A percentile compares a stretch with the other conserved stretches of the same genome.
Conservation (phyloP, 2,329 filamentous ascomycete species). For the Penicillium sp. region DNA sequence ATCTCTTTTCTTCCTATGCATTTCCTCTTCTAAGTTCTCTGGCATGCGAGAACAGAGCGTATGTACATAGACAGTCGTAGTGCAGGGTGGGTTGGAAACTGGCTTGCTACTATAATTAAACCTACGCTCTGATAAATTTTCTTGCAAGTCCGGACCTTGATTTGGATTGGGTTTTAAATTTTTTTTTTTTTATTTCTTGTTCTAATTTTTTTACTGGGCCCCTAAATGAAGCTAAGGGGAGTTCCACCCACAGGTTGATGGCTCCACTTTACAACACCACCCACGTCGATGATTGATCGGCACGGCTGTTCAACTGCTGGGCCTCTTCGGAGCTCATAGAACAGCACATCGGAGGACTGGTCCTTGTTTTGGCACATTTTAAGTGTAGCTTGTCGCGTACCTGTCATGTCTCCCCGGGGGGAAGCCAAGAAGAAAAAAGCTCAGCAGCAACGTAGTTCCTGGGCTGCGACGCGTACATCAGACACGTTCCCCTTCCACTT, state of each 20-base stretch:
- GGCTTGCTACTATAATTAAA: constrained; percentile 22
- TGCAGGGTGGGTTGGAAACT: constrained; percentile 2
- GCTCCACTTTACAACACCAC: constrained; percentile 12
- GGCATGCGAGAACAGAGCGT: not conserved
- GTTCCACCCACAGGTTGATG: constrained; percentile 1
- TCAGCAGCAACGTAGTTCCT: constrained; percentile 1
- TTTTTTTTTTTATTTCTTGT: constrained; percentile 11
- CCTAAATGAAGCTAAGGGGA: constrained; percentile 12
- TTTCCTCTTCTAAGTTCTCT: not conserved
- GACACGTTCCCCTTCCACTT: constrained; percentile 18
- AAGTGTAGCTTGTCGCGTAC: constrained; percentile 4
- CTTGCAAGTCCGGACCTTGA: not conserved
- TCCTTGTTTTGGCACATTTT: not conserved
- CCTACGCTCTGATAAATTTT: constrained; percentile 7
- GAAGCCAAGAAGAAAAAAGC: not conserved
- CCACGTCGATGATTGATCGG: constrained; percentile 17
- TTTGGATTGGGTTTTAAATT: constrained; percentile 15
- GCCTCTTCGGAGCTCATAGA: not conserved
- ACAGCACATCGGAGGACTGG: not conserved
- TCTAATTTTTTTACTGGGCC: constrained; percentile 10
- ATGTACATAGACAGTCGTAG: not conserved
- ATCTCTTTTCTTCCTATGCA: not conserved
- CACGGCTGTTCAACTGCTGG: constrained; percentile 1
- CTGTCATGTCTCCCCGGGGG: constrained; percentile 2
- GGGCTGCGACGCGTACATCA: constrained; percentile 15